Conservation (phyloP, 305 asterid genomes). For the Plantago lanceolata region DNA sequence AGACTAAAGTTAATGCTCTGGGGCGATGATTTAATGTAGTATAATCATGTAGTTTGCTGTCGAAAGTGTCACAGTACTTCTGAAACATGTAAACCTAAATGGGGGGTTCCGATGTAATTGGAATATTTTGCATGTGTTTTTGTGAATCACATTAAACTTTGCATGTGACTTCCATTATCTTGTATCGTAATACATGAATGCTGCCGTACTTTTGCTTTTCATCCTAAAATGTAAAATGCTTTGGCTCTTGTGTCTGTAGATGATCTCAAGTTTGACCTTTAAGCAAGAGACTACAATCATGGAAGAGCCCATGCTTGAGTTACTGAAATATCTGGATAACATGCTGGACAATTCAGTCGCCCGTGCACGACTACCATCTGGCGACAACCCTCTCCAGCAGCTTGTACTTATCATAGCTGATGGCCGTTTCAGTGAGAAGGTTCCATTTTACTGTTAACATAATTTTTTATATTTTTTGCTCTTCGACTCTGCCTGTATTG, state of each 20-base stretch:
- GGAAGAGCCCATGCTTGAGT: conserved; percentile 81
- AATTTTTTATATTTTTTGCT: not conserved
- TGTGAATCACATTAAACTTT: too few relatives aligned
- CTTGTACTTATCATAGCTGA: conserved; percentile 92
- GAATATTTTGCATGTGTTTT: too few relatives aligned
- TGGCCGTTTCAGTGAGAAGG: conserved; percentile 88
- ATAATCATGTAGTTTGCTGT: too few relatives aligned
- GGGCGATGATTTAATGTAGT: not conserved
- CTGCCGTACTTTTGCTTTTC: not conserved
- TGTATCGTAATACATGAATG: not conserved
- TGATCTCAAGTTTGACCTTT: conserved; percentile 88
- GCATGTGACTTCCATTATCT: not conserved
- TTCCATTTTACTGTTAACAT: conserved; percentile 24
- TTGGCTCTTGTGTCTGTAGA: conserved; percentile 31
- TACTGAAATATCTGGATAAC: conserved; percentile 64
- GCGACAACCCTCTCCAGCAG: conserved; percentile 92
- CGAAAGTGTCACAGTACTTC: too few relatives aligned
- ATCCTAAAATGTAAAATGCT: not conserved
- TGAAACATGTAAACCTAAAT: too few relatives aligned
- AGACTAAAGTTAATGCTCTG: not conserved
- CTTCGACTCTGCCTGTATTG: not conserved
- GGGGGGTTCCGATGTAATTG: too few relatives aligned
- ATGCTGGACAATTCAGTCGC: conserved; percentile 62
- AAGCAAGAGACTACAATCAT: conserved; percentile 81
- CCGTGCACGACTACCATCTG: conserved; percentile 77